Evolutionary conservation across 768 basidiomycete genomes (phyloP).

Genomic region (Piloderma croceum): DNA sequence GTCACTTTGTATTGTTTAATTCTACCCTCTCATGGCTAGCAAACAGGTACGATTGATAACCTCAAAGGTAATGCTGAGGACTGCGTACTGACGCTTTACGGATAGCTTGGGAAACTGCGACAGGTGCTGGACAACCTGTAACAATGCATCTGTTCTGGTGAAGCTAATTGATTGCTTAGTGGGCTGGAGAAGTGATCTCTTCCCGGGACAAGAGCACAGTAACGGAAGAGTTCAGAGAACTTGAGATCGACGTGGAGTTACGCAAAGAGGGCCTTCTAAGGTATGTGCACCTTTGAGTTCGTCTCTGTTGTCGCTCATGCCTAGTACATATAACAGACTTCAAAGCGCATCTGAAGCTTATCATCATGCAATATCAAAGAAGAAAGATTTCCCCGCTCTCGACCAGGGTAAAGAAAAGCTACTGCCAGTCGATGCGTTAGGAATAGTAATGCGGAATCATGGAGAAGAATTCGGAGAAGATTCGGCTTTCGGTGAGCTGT

Average conservation of each 20-base stretch:
- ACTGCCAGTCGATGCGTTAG: conserved; percentile 70
- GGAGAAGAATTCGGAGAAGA: conserved; percentile 79
- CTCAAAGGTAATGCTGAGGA: too few species aligned
- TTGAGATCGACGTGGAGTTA: conserved; percentile 82
- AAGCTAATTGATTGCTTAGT: too few species aligned
- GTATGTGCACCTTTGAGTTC: conserved; percentile 37
- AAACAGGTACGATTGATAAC: conserved; percentile 64
- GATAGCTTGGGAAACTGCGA: conserved; percentile 71
- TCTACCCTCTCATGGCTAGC: conserved; percentile 56
- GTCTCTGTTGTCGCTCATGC: conserved; percentile 1
- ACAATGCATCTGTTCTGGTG: conserved; percentile 21
- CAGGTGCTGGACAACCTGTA: conserved; percentile 45
- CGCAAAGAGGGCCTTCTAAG: conserved; percentile 65
- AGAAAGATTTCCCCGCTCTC: conserved; percentile 58
- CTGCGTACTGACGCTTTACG: too few species aligned
- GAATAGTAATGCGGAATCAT: conserved; percentile 81
- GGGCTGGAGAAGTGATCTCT: conserved; percentile 87
- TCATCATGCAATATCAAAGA: conserved; percentile 67
- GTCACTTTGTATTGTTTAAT: too few species aligned
- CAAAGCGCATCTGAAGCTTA: conserved; percentile 68
- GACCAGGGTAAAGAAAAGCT: conserved; percentile 62
- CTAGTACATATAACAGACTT: conserved; percentile 40
- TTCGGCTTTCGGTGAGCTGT: conserved; percentile 57
- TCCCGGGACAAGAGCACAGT: conserved; percentile 74
- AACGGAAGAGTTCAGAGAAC: conserved; percentile 72